phyloP scores from a whole-genome alignment of 768 basidiomycete species.

The Tulasnella calospora region DNA sequence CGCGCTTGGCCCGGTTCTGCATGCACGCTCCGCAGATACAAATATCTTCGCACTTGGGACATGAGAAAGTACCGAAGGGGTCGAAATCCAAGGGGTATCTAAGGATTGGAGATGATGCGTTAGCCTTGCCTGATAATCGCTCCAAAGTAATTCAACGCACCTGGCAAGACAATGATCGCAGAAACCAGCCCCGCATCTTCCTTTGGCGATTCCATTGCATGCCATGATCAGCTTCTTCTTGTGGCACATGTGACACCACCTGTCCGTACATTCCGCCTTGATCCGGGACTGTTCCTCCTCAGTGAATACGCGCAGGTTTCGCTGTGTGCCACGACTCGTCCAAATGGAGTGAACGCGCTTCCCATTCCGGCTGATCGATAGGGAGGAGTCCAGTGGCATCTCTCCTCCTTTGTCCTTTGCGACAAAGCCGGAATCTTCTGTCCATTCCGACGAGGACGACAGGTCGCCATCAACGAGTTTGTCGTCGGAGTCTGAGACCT shows the following conservation, averaged over 20 bases:
- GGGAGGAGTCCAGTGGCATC: background rate
- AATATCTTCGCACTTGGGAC: background rate
- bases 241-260: constrained; percentile 23
- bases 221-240: background rate
- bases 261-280: background rate
- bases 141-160: background rate
- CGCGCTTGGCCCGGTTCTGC: background rate
- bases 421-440: background rate
- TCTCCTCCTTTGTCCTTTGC: background rate
- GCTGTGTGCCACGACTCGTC: background rate
- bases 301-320: background rate
- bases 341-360: background rate
- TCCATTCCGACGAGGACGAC: background rate
- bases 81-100: constrained; percentile 16
- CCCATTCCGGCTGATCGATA: background rate
- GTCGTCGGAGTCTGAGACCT: background rate
- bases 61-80: background rate
- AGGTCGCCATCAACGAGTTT: background rate
- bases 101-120: background rate
- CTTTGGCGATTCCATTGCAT: background rate
- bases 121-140: background rate
- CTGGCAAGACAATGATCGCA: constrained; percentile 15
- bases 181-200: background rate
- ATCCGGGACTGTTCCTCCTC: background rate
- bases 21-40: constrained; percentile 14